Conservation (phyloP, 1,284 basidiomycete species). For the Trametes polyzona region DNA sequence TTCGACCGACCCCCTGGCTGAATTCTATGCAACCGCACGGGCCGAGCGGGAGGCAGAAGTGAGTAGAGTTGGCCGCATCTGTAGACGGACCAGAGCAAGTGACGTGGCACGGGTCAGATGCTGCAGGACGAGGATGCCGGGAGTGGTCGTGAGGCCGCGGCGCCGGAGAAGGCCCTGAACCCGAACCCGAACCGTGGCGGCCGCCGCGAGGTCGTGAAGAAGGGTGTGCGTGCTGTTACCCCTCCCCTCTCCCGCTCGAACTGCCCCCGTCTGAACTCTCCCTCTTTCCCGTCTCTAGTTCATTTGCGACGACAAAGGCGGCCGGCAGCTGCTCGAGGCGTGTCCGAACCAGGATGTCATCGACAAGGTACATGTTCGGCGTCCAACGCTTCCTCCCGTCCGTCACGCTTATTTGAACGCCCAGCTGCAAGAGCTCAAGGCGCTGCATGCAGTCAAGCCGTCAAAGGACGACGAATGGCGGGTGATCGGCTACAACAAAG, state of each 20-base stretch:
- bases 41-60: conserved; percentile 50
- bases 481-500: conserved; percentile 62
- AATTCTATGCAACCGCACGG: conserved; percentile 62
- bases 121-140: conserved; percentile 10
- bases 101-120: conserved; percentile 18
- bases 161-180: not conserved
- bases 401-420: not conserved
- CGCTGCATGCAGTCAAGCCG: conserved; percentile 60
- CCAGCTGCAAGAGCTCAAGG: conserved; percentile 64
- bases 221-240: conserved; percentile 10
- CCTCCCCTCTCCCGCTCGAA: not conserved
- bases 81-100: not conserved
- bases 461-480: conserved; percentile 66
- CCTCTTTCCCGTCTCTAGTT: conserved; percentile 48
- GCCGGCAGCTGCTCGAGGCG: conserved; percentile 24
- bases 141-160: conserved; percentile 1
- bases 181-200: not conserved
- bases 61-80: conserved; percentile 21
- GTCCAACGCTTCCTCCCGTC: not conserved
- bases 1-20: conserved; percentile 58
- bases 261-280: not conserved
- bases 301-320: conserved; percentile 58
- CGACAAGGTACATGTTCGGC: conserved; percentile 52
- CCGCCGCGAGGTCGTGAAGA: conserved; percentile 15
- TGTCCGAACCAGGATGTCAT: conserved; percentile 70